Evolutionary conservation across 2,329 filamentous ascomycete species (phyloP), one percentile per base, ranked within the genome.

Genomic region (Aureobasidium lini): DNA sequence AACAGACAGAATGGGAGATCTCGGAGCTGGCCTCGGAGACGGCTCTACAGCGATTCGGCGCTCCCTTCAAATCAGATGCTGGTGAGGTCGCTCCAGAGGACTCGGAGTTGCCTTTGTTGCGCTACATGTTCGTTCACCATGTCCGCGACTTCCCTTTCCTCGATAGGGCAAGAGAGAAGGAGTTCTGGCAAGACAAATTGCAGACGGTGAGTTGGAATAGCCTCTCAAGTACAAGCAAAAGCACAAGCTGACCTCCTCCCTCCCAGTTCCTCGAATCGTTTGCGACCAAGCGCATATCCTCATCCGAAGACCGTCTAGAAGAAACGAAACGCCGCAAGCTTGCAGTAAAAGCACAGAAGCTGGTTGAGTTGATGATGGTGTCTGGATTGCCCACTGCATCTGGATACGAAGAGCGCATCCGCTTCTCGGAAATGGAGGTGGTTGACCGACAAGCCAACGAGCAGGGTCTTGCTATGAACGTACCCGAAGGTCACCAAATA

Each of bases 361-460:
- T 99, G 60, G 90, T 99, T 10, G 94, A 99, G 79, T 80, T 99
- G 62, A 99, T 99, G 94, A 96, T 99, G 91, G 94, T 99, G 8
- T 97, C 93, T 7, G 94, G 94, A 39, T 88, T 99, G 60, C 90
- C 89, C 36, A 99, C 94, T 1, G 91, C 94, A 4, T 96, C 92
- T 4, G 94, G 94, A 2, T 99, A 97, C 71, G 94, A 99, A 74
- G 94, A 99, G 77, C 85, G 94, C 60, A 96, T 99, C 69, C 85
- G 91, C 53, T 99, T 99, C 71, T 90, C 91, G 1, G 94, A 99
- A 75, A 88, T 99, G 75, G 94, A 99, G 70, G 91, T 97, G 28
- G 90, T 99, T 31, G 94, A 99, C 69, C 84, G 90, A 64, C 89
- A 90, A 58, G 92, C 94, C 44, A 95, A 96, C 69, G 92, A 96